Evolutionary conservation across 495 filamentous ascomycete genomes (phyloP).

Genomic region (Aspergillus panamensis): DNA sequence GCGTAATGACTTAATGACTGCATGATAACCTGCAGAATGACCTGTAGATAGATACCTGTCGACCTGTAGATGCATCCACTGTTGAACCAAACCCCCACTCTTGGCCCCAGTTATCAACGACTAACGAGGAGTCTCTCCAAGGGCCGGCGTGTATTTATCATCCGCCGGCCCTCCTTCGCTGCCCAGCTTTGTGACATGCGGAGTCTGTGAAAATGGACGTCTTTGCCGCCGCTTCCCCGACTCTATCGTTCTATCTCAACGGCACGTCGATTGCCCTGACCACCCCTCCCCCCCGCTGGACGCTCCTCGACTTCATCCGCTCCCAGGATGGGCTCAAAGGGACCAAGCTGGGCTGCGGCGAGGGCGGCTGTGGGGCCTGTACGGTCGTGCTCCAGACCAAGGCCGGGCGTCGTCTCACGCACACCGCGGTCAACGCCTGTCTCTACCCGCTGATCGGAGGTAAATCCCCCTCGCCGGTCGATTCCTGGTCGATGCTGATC

Average conservation of each 20-base stretch:
- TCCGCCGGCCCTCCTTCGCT: slow-evolving; percentile 18
- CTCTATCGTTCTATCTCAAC: slow-evolving; percentile 31
- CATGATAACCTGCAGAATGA: no score
- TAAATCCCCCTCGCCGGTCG: slow-evolving; percentile 4
- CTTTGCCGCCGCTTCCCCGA: slow-evolving; percentile 13
- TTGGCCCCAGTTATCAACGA: not conserved
- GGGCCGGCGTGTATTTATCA: not conserved
- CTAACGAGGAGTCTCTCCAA: no score
- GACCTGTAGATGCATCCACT: not conserved
- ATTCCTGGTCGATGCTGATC: not conserved
- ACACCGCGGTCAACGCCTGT: slow-evolving; percentile 89
- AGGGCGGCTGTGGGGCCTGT: slow-evolving; percentile 95
- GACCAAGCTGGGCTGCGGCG: slow-evolving; percentile 75
- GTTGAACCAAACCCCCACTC: slow-evolving; percentile 5
- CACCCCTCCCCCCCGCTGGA: slow-evolving; percentile 34
- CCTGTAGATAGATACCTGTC: not conserved
- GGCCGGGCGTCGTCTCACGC: slow-evolving; percentile 60
- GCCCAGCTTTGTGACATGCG: not conserved
- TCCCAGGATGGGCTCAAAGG: slow-evolving; percentile 41
- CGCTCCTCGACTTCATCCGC: slow-evolving; percentile 47
- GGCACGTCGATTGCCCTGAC: slow-evolving; percentile 25
- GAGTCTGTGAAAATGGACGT: not conserved
- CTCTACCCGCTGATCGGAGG: slow-evolving; percentile 79
- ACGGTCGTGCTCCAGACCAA: slow-evolving; percentile 63
- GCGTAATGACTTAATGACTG: no score